Evolutionary conservation across 2,329 filamentous ascomycete species (phyloP).

Genomic region (Monilinia vaccinii-corymbosi): DNA sequence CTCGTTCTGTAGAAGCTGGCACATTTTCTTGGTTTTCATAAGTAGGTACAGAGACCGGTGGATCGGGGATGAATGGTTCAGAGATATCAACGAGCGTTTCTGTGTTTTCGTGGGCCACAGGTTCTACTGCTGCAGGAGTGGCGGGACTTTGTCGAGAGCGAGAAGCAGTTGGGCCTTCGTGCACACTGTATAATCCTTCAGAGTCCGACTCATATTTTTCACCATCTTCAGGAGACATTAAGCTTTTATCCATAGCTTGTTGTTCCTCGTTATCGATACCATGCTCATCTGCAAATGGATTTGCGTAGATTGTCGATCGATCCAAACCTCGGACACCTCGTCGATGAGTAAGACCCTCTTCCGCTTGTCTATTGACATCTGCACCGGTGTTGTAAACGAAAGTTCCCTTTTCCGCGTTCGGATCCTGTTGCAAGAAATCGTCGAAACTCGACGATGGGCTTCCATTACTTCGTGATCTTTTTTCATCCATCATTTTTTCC

Average conservation of each 20-base stretch:
- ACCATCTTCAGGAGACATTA: conserved; percentile 16
- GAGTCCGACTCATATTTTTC: conserved; percentile 49
- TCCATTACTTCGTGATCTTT: conserved; percentile 22
- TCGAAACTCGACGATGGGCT: conserved; percentile 38
- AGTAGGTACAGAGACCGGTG: conserved; percentile 22
- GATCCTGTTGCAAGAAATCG: conserved; percentile 47
- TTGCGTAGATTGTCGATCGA: conserved; percentile 39
- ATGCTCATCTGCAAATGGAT: conserved; percentile 43
- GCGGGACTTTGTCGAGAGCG: conserved; percentile 16
- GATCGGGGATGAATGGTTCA: conserved; percentile 19
- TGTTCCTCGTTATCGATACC: conserved; percentile 35
- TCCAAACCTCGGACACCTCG: conserved; percentile 41
- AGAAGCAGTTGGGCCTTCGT: conserved; percentile 13
- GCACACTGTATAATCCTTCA: conserved; percentile 32
- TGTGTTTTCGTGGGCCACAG: background rate
- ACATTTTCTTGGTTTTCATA: conserved; percentile 17
- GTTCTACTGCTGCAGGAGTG: conserved; percentile 14
- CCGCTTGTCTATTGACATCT: conserved; percentile 32
- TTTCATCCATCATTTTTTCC: conserved; percentile 22
- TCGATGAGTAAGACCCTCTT: conserved; percentile 35
- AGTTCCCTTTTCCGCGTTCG: conserved; percentile 43
- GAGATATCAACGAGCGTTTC: conserved; percentile 27
- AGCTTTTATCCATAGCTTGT: conserved; percentile 31
- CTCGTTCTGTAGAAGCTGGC: conserved; percentile 39
- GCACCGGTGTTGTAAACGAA: conserved; percentile 50